Conservation (phyloP, 306 rosid species). For the Canavalia ensiformis region DNA sequence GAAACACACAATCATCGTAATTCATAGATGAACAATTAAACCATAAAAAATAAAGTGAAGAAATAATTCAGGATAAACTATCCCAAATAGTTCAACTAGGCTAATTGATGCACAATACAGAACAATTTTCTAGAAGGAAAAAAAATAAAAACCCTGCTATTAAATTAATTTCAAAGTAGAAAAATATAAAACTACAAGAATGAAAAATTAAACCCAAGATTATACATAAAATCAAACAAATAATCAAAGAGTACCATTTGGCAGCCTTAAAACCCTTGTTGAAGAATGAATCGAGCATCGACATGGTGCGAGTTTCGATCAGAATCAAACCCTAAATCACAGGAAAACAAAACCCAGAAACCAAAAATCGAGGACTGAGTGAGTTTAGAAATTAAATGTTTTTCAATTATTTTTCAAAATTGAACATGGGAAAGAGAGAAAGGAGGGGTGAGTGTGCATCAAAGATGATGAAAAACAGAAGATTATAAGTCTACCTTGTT, state of each 20-base stretch:
- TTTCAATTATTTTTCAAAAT: neutral
- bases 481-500: neutral
- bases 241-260: slow-evolving; percentile 68
- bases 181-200: slow-evolving; percentile 7
- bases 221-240: neutral
- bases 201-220: neutral
- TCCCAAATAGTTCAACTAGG: slow-evolving; percentile 8
- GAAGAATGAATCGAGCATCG: slow-evolving; percentile 93
- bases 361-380: slow-evolving; percentile 39
- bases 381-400: slow-evolving; percentile 7
- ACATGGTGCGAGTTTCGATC: slow-evolving; percentile 58
- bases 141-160: neutral
- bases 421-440: neutral
- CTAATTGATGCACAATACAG: neutral
- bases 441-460: neutral
- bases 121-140: neutral
- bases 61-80: neutral
- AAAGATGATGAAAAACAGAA: slow-evolving; percentile 3
- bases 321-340: slow-evolving; percentile 47
- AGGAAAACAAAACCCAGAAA: slow-evolving; percentile 21
- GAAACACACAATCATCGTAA: neutral
- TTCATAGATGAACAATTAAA: slow-evolving; percentile 3
- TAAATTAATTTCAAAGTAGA: slow-evolving; percentile 25
- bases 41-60: slow-evolving; percentile 8
- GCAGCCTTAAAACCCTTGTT: slow-evolving; percentile 89